Base-by-base conservation (phyloP, 2,329 filamentous ascomycete genomes). In the Colletotrichum aenigma region DNA sequence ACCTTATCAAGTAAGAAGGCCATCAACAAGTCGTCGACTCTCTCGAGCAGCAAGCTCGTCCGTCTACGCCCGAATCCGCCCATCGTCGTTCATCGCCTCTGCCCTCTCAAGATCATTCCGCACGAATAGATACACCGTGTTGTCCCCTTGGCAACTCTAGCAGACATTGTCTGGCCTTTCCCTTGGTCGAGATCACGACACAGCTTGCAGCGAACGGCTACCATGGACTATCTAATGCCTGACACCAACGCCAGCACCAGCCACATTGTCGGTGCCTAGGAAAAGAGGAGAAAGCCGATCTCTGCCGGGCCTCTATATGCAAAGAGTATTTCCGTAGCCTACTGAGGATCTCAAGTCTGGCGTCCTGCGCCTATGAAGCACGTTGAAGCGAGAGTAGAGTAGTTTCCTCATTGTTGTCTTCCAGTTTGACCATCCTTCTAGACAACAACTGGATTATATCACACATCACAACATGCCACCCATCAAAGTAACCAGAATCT, bases 91-190 rank as follows among this genome's bases (percentile, higher is more conserved):
- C 4, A 3, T 52, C n/a, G 2, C 10, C 43, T n/a, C 43, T 52
- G 43, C 3, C 43, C 0, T 21, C 43, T 13, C 2, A 13, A 52
- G 10, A 52, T 4, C n/a, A 7, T 52, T 52, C n/a, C 0, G 0
- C 43, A 52, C n/a, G n/a, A 52, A 52, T 52, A 21, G 1, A 1
- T 3, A 21, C 0, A 10, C 10, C 7, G 43, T 2, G 1, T 48
- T 48, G n/a, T 0, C 10, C 18, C 9, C n/a, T 7, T 21, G 0
- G 10, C 2, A 21, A 3, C 7, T 48, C n/a, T 3, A 2, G 1
- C 43, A 48, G 43, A 48, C n/a, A 24, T 24, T 24, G 24, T 24
- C 24, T 24, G 24, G 24, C 24, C 4, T 48, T 48, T 18, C 10
- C 5, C 36, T 16, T 38, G 26, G 26, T 28, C 26, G 5, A 6